Base-by-base conservation (phyloP, 768 basidiomycete species). In the Xerocomellus chrysenteron region DNA sequence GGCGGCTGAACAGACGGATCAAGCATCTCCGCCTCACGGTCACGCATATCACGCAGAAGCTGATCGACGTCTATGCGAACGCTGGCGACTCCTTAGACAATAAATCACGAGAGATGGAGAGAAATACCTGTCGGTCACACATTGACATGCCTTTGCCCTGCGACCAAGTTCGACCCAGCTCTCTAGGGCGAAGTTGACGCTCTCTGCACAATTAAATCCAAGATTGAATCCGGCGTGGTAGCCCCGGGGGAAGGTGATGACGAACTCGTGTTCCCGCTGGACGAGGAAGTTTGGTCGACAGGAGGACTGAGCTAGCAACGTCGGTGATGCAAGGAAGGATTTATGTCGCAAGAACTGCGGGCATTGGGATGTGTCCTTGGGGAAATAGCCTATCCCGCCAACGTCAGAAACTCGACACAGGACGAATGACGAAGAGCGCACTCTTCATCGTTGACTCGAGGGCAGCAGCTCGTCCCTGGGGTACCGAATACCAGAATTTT, bases 161-260 rank as follows among this genome's bases (percentile, higher is more conserved):
- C 91, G 78, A 1, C 94, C 96, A 19, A 95, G 73, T 41, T 94
- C 92, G 6, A 98, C 73, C 95, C 95, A 98, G 60, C 89, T 91
- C 42, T 97, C 92, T 28, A 97, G 76, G 0, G 96, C 96, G 68
- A 98, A 98, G 69, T 98, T 98, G 65, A 97, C 92, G 60, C 91
- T 93, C 74, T 98, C 96, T 2, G 96, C 96, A 64, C 94, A 97
- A 66, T 98, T 98, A 68, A 97, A 85, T n/a, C 72, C 96, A 42
- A 97, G 76, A 68, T 98, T 98, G 79, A 98, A 96, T 19, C 96
- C 96, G 4, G 94, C 92, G 69, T 98, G 96, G 70, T 98, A 98
- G 2, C 96, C 96, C 47, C 90, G 77, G 1, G 96, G 96, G 67
- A 84, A 98, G 0, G 96, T 98, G 63, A 98, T 90, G 40, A 98